Base-by-base conservation (phyloP, 108 stramenopile species). In the Conticribra guillardii region DNA sequence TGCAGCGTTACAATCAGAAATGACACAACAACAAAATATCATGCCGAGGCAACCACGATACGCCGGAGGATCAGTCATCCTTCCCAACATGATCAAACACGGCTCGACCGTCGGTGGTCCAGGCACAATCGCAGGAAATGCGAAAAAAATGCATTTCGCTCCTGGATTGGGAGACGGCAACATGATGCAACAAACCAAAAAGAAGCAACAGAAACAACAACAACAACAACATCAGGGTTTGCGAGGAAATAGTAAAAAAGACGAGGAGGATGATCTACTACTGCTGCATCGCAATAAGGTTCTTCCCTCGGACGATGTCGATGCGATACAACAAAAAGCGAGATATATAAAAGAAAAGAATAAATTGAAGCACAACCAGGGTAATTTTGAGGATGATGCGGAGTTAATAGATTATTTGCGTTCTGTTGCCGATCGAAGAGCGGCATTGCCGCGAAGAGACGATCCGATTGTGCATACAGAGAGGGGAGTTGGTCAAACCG, bases 91-190 rank as follows among this genome's bases (percentile, higher is more conserved):
- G n/a, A n/a, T n/a, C n/a, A n/a, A n/a, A n/a, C n/a, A n/a, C n/a
- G n/a, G n/a, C n/a, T n/a, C n/a, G n/a, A n/a, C n/a, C n/a, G n/a
- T n/a, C n/a, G n/a, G n/a, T n/a, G n/a, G n/a, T n/a, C n/a, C n/a
- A n/a, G n/a, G n/a, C n/a, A n/a, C n/a, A n/a, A n/a, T n/a, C n/a
- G n/a, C n/a, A n/a, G n/a, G n/a, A n/a, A 63, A 50, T 8, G 30
- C 3, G 1, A 65, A 52, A 19, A 47, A 60, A 2, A 59, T 71
- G 1, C 88, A 89, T 74, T 87, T 78, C 45, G 84, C 87, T 18
- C 48, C 80, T 11, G 89, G 89, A 4, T 70, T 89, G 21, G 89
- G 89, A 15, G 89, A 89, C 76, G 89, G 87, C 0, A 84, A 82
- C 57, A 51, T 84, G 18, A 21, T n/a, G n/a, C n/a, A n/a, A n/a